A percentile compares a stretch with the other conserved stretches of the same genome.
Conservation (phyloP, 257 asterid genomes). For the Rauvolfia tetraphylla region DNA sequence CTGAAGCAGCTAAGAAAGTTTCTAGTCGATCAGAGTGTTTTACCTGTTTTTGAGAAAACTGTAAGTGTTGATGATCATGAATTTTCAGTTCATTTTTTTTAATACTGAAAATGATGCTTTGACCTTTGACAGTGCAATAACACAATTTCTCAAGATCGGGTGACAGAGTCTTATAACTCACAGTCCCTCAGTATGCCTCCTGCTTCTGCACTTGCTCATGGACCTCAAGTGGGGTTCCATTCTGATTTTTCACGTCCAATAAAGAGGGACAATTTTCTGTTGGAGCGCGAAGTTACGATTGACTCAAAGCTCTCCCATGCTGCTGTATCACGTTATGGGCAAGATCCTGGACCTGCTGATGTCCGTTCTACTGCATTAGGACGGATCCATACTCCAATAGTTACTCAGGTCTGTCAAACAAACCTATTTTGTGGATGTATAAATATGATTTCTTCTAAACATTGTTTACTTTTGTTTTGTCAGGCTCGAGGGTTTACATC, state of each 20-base stretch:
- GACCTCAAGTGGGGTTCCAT: neutral
- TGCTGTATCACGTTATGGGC: neutral
- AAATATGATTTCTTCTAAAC: neutral
- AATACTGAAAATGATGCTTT: too few species aligned
- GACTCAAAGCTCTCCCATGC: neutral
- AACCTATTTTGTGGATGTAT: neutral
- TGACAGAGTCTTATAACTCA: neutral
- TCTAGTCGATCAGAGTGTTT: neutral
- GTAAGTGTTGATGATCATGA: neutral
- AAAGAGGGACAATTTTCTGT: neutral
- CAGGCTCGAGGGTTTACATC: too few species aligned
- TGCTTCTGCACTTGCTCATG: neutral
- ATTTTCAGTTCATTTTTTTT: neutral
- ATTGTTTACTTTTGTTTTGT: neutral
- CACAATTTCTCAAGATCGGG: neutral
- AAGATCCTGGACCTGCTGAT: neutral
- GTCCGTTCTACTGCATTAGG: neutral
- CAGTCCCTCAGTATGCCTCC: constrained; percentile 1
- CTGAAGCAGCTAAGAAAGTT: neutral
- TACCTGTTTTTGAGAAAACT: neutral
- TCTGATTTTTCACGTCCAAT: neutral
- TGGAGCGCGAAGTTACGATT: neutral
- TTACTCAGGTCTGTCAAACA: neutral
- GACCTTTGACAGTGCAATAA: neutral
- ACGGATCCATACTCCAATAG: neutral